Conservation (phyloP, 2,329 filamentous ascomycete genomes). For the Scolecobasidium constrictum region DNA sequence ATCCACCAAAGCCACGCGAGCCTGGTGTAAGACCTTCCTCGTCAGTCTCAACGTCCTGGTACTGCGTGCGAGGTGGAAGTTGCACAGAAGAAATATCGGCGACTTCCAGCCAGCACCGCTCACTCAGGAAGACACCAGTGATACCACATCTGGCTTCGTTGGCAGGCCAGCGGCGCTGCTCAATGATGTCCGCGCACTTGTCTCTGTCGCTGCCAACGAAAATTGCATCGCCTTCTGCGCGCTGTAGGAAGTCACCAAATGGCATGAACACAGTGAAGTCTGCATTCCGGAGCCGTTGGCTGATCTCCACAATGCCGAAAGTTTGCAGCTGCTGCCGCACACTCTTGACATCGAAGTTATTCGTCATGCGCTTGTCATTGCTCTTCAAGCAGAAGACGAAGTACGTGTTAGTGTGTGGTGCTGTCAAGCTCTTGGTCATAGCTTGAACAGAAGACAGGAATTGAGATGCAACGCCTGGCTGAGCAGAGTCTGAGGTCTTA, state of each 20-base stretch:
- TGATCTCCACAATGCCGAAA: constrained; percentile 94
- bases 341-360: constrained; percentile 98
- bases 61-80: constrained; percentile 7
- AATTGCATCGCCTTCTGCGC: constrained; percentile 60
- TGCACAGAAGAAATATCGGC: constrained; percentile 55
- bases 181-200: constrained; percentile 81
- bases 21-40: constrained; percentile 49
- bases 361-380: constrained; percentile 92
- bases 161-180: constrained; percentile 81
- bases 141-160: constrained; percentile 87
- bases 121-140: constrained; percentile 91
- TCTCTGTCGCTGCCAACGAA: constrained; percentile 88
- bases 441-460: constrained; percentile 84
- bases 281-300: constrained; percentile 79
- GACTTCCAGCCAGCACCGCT: constrained; percentile 89
- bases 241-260: constrained; percentile 88
- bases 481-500: constrained; percentile 32
- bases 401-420: constrained; percentile 80
- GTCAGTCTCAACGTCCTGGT: constrained; percentile 35
- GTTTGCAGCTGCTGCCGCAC: constrained; percentile 90
- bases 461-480: constrained; percentile 85
- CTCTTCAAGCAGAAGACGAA: constrained; percentile 97
- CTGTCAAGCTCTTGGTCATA: constrained; percentile 75
- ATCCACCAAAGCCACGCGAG: constrained; percentile 45
- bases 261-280: constrained; percentile 95